Conservation (phyloP, 805 yeast species). For the Metschnikowia orientalis region DNA sequence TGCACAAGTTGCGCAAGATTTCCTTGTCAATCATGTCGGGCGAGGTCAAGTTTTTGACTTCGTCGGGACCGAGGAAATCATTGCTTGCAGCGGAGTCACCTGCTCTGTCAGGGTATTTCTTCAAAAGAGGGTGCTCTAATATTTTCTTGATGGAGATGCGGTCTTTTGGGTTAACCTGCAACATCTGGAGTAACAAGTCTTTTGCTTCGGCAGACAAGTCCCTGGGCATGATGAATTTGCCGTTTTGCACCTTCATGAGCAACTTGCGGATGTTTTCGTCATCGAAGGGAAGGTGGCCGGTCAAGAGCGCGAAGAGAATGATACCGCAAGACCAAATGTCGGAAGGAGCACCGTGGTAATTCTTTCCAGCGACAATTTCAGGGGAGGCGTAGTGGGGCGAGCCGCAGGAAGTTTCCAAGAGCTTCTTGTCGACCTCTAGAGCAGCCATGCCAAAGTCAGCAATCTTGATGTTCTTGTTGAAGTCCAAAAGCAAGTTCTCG, state of each 20-base stretch:
- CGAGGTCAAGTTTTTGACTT: constrained; percentile 16
- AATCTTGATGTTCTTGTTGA: constrained; percentile 82
- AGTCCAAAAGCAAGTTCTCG: constrained; percentile 74
- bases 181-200: constrained; percentile 77
- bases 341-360: constrained; percentile 93
- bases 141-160: constrained; percentile 79
- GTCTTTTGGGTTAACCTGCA: constrained; percentile 73
- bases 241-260: constrained; percentile 85
- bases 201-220: constrained; percentile 79
- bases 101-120: constrained; percentile 56
- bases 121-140: constrained; percentile 73
- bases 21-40: constrained; percentile 62
- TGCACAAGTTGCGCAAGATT: constrained; percentile 69
- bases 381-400: constrained; percentile 99
- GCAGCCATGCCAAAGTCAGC: constrained; percentile 99
- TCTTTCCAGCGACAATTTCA: constrained; percentile 92
- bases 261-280: constrained; percentile 90
- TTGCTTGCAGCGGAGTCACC: background rate
- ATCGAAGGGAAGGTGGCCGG: constrained; percentile 95
- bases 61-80: constrained; percentile 6
- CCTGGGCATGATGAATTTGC: constrained; percentile 78
- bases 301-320: constrained; percentile 84
- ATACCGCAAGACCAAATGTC: constrained; percentile 99
- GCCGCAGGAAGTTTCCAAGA: constrained; percentile 93
- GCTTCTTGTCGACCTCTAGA: constrained; percentile 71